Evolutionary conservation across 768 basidiomycete genomes (phyloP).

Genomic region (Brasilioporus rufonigricans): DNA sequence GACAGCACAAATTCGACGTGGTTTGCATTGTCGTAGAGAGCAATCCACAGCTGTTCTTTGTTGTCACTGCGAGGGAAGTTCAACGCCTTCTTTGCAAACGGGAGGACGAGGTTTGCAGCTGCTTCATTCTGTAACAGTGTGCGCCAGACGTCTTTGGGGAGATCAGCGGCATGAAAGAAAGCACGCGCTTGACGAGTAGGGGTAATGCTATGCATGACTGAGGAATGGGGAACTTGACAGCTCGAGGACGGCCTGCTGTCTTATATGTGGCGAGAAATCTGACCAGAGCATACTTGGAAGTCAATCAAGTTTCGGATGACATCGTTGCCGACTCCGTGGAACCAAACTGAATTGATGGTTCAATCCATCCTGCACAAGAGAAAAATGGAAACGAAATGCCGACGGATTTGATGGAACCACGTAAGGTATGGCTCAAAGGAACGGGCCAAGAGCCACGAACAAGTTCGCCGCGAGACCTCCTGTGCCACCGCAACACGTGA

Average conservation of each 20-base stretch:
- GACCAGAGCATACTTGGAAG: background rate
- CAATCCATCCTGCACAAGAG: conserved; percentile 19
- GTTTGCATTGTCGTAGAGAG: conserved; percentile 17
- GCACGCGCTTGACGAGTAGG: background rate
- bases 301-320: background rate
- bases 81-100: conserved; percentile 35
- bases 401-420: background rate
- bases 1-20: conserved; percentile 11
- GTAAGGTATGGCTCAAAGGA: background rate
- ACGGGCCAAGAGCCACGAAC: background rate
- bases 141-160: conserved; percentile 30
- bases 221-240: background rate
- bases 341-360: conserved; percentile 3
- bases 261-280: conserved; percentile 7
- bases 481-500: background rate
- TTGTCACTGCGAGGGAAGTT: background rate
- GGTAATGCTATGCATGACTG: conserved; percentile 14
- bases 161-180: conserved; percentile 3
- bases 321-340: background rate
- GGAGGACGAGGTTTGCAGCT: conserved; percentile 40
- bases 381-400: background rate
- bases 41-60: conserved; percentile 32
- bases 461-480: background rate
- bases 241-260: conserved; percentile 1
- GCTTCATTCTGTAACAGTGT: conserved; percentile 29